Evolutionary conservation across 1,139 yeast genomes (phyloP), one percentile per base, ranked within the genome.

Genomic region (Candida frijolesensis): DNA sequence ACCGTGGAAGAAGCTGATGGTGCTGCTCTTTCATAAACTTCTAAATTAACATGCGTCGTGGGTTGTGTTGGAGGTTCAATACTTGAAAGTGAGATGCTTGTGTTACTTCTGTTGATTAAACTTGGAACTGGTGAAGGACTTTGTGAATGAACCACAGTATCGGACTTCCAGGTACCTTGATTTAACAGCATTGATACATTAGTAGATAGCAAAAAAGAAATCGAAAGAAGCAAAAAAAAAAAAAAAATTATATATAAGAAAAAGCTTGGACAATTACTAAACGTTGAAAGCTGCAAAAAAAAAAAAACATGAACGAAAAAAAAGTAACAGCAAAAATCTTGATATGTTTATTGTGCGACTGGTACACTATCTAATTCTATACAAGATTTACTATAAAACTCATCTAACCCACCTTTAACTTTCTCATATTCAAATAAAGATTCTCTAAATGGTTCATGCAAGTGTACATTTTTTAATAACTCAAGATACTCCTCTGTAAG

Each of bases 361-460:
- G 29, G 42, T n/a, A 53, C 46, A 29, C 35, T 27, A 42, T 51
- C 49, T 47, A 51, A 45, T 22, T 37, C 44, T 39, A 22, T 11
- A 33, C n/a, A 40, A 16, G 48, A 40, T 29, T n/a, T 37, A 14
- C 37, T 32, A 22, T 51, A 39, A 43, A 44, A 51, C 22, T 45
- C 41, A 4, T 44, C 41, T 12, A 47, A 35, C 1, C 48, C 44
- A 15, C 47, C 43, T 29, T 48, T 45, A 14, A 52, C 42, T 27
- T 40, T 38, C 49, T 65, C 71, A 46, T 55, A 68, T 44, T 68
- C 71, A 52, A 61, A 70, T 35, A 68, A 58, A 2, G 68, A 59
- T 50, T 64, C 66, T 49, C 70, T 62, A 25, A 67, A 57, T 4
- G 72, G 72, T 40, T 54, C 54, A 29, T 63, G 57, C 63, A 68